Base-by-base conservation (phyloP, 345 rosid genomes). In the Tarenaya hassleriana region DNA sequence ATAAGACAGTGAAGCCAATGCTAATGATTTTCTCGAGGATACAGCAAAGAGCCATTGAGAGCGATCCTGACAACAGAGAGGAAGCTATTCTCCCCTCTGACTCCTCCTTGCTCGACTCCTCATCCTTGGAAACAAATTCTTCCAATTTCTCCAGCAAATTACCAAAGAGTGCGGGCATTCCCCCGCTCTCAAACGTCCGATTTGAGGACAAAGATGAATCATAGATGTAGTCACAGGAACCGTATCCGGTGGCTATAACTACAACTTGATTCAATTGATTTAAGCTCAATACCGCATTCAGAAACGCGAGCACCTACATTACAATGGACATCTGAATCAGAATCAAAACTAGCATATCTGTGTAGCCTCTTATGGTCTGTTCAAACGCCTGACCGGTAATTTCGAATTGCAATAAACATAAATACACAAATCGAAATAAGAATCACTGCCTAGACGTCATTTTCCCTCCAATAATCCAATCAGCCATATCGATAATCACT, bases 21-120 rank as follows among this genome's bases (percentile, higher is more conserved):
- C 19, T 61, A 29, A 55, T 54, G 35, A 6, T n/a, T 47, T 7
- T 7, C 5, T 17, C 5, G 53, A 81, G 95, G 98, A 91, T 91
- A 91, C 96, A 87, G 56, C 98, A 87, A 65, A 87, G 95, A 60
- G 98, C 94, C 95, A 84, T 84, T 38, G 98, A 91, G 60, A 87
- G 72, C 38, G 98, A 79, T 18, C 95, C 98, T 0, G 98, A 87
- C 48, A 87, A 75, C 60, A 91, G 67, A 9, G 94, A 87, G 59
- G 83, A 83, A 29, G 66, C 61, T 19, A 75, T 53, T 64, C 69
- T 68, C 52, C 82, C 70, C 19, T 52, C 79, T 5, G 66, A 13
- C 38, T 61, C 73, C 24, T 67, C 65, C 46, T 69, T 81, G 33
- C 65, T 66, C 44, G 81, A 74, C 47, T 77, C 57, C 69, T 87